These are phyloP conservation scores for Lactarius psammicola DNA, from an alignment of 768 basidiomycete genomes.

Conservation along the genomic window DNA sequence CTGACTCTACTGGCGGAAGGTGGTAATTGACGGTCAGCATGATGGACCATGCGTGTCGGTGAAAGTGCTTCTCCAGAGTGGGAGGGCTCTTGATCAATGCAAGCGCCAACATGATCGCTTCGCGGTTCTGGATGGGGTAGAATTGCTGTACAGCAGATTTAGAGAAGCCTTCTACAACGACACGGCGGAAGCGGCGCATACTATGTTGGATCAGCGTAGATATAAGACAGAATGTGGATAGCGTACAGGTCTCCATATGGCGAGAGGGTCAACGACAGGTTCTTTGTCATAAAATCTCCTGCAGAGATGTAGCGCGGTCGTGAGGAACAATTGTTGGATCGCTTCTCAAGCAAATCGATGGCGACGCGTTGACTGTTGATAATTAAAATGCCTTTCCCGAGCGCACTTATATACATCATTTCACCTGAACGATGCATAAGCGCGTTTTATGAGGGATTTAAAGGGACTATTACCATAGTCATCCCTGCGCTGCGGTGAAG, in stretches of 20 bases:
- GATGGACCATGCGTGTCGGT: not conserved
- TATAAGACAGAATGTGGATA: not conserved
- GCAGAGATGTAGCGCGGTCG: not conserved
- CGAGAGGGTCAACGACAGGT: not conserved
- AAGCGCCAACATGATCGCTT: not conserved
- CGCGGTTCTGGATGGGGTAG: not conserved
- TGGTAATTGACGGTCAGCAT: slow-evolving; percentile 1
- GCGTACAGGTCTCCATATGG: not conserved
- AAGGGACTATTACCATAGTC: not conserved
- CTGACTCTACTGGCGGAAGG: not conserved
- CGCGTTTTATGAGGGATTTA: not conserved
- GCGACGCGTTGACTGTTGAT: not conserved
- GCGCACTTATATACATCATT: not conserved
- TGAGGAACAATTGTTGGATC: not conserved
- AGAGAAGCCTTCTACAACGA: not conserved
- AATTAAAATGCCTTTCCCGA: not conserved
- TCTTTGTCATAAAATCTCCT: not conserved
- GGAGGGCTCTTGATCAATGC: not conserved
- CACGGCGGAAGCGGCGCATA: not conserved
- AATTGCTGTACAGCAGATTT: not conserved
- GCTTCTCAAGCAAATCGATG: not conserved
- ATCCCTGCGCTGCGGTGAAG: not conserved
- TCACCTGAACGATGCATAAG: not conserved
- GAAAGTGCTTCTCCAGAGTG: not conserved
- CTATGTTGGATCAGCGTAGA: not conserved